These are phyloP conservation scores for Trypanosoma brucei DNA, from an alignment of 208 protist species.

Conservation along the genomic window DNA sequence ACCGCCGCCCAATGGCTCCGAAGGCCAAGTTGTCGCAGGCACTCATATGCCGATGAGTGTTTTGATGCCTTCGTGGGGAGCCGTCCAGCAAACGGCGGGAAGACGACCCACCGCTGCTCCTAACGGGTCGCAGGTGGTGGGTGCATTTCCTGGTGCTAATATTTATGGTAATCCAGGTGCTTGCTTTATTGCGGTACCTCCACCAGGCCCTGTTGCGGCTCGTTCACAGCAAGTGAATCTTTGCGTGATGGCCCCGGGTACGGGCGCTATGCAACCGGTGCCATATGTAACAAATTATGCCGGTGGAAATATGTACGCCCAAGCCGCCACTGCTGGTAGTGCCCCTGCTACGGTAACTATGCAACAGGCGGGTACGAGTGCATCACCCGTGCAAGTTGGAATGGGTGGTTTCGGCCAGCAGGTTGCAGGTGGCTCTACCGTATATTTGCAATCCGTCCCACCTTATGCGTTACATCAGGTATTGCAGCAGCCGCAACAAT, in stretches of 20 bases:
- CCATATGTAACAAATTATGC: background rate
- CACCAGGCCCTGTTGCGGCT: background rate
- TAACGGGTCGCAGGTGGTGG: slow-evolving; percentile 1
- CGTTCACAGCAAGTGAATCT: slow-evolving; percentile 11
- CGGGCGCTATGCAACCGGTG: background rate
- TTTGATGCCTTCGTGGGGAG: slow-evolving; percentile 8
- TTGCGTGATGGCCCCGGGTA: slow-evolving; percentile 6
- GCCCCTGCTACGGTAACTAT: background rate
- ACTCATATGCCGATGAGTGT: slow-evolving; percentile 10
- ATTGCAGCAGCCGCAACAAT: background rate
- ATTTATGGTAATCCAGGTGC: slow-evolving; percentile 3
- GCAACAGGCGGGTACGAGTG: background rate
- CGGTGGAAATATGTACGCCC: background rate
- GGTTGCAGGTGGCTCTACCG: background rate
- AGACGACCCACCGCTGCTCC: background rate
- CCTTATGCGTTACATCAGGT: background rate
- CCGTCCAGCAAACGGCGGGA: background rate
- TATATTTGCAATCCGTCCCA: background rate
- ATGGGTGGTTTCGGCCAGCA: background rate
- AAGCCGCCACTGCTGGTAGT: background rate
- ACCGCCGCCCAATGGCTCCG: background rate
- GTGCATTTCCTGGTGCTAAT: slow-evolving; percentile 2
- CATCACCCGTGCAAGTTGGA: background rate
- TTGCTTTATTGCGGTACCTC: background rate
- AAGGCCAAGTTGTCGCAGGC: background rate